Base-by-base conservation (phyloP, 1,284 basidiomycete genomes). In the Marasmius fiardii region DNA sequence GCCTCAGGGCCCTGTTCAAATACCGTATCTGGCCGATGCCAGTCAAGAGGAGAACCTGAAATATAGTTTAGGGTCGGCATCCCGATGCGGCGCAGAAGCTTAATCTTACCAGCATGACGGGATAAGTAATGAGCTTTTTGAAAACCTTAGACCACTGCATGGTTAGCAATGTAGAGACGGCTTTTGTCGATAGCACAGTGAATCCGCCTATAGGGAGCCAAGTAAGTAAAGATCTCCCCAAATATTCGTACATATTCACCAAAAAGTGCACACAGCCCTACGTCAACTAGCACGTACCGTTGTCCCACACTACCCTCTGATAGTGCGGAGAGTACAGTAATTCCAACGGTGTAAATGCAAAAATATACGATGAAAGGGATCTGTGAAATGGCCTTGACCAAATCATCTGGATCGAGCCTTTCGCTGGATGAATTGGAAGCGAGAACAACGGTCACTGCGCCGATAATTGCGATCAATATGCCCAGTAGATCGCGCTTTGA, bases 121-220 rank as follows among this genome's bases (percentile, higher is more conserved):
- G 86, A 72, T 93, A 95, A 8, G 88, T 90, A 55, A 94, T 87
- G 80, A 88, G 87, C 56, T 85, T 78, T 5, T 79, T 77, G 68
- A 92, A 90, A 59, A 92, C 85, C 23, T 83, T 77, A 23, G 90
- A 73, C 77, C 90, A 90, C 67, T 89, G 77, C 60, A 84, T 75
- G 16, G 90, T 90, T 37, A 97, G 72, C 31, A 99, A 75, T 1
- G 90, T 92, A 12, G 93, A 95, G 37, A 97, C 73, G 1, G 92
- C 95, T 67, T 99, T 98, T 1, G 96, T 98, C 0, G 93, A 86
- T 2, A 99, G 76, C 0, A 98, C 95, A 1, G 95, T 98, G 69
- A 95, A 98, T 4, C 93, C 95, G 24, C 94, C 93, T 88, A 59
- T 0, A 60, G 43, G 56, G 31, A 49, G 28, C 21, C 53, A 60